These are phyloP conservation scores for Reticulascus tulasneorum DNA, from an alignment of 2,329 filamentous ascomycete genomes.

Conservation along the genomic window DNA sequence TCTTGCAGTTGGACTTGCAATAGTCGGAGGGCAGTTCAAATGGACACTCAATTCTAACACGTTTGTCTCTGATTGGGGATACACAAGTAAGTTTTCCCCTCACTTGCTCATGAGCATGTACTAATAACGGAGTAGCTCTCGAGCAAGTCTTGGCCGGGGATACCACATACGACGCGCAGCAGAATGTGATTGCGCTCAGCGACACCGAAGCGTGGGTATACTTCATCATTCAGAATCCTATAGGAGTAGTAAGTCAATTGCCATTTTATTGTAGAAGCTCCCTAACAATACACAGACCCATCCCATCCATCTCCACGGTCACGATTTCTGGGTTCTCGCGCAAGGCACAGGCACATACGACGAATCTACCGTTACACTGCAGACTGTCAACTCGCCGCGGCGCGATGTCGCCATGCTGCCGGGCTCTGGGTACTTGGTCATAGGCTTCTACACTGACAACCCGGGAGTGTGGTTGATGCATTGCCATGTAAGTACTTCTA, in stretches of 20 bases:
- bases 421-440: constrained; percentile 38
- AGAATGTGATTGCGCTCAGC: constrained; percentile 17
- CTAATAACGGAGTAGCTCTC: constrained; percentile 1
- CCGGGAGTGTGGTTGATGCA: constrained; percentile 47
- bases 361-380: constrained; percentile 22
- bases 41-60: constrained; percentile 46
- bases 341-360: constrained; percentile 15
- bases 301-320: constrained; percentile 48
- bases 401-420: constrained; percentile 48
- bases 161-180: constrained; percentile 16
- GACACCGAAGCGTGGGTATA: constrained; percentile 24
- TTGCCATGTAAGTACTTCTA: constrained; percentile 30
- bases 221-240: constrained; percentile 26
- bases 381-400: constrained; percentile 41
- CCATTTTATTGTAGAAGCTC: neutral
- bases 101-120: neutral
- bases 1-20: constrained; percentile 19
- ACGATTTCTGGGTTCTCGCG: constrained; percentile 30
- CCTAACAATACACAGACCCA: constrained; percentile 23
- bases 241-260: constrained; percentile 10
- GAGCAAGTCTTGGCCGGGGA: constrained; percentile 16
- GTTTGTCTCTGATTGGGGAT: constrained; percentile 40
- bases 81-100: constrained; percentile 29
- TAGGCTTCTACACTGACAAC: constrained; percentile 46
- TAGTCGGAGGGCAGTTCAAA: constrained; percentile 31